Base-by-base conservation (phyloP, 352 stramenopile genomes). In the Thraustochytrium striatum region DNA sequence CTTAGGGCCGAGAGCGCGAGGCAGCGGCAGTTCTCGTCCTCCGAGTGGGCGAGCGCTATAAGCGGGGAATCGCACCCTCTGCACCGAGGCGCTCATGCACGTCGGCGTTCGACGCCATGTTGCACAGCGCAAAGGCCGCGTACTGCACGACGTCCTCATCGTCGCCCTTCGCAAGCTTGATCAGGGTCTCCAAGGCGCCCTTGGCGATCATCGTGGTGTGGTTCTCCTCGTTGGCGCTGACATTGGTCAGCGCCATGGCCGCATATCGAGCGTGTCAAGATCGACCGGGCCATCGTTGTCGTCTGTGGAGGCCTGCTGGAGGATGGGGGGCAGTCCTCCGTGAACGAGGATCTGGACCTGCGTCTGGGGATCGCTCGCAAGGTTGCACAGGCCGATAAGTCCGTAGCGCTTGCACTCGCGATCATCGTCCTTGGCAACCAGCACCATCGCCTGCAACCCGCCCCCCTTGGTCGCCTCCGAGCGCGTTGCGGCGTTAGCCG, bases 341-440 rank as follows among this genome's bases (percentile, higher is more conserved):
- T 98, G 94, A 7, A 98, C 90, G 13, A 98, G 85, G 50, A 97
- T 89, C 82, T 93, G 88, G 68, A 87, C 91, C 84, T 98, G 94
- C 21, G 94, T 91, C 47, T 90, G 81, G 55, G 87, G 78, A 69
- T 95, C 89, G 73, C 92, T 96, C 25, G 91, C 92, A 81, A 98
- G 88, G 84, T 98, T 98, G 79, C 93, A 96, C 41, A 98, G 84
- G 16, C 90, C 93, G 82, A 97, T 96, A 82, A 90, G 94, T n/a
- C 92, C 93, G 82, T 98, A 97, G 69, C 89, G 88, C 36, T 89
- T 87, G 9, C 91, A 87, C 39, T 87, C 87, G 1, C 89, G 82
- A 72, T 96, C 91, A n/a, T 89, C 85, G 72, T 97, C 93, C 73
- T 95, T 96, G 8, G 86, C 83, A 57, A 85, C 85, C 28, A 97